Base-by-base conservation (phyloP, 768 basidiomycete genomes). In the Amanita jacksonii region DNA sequence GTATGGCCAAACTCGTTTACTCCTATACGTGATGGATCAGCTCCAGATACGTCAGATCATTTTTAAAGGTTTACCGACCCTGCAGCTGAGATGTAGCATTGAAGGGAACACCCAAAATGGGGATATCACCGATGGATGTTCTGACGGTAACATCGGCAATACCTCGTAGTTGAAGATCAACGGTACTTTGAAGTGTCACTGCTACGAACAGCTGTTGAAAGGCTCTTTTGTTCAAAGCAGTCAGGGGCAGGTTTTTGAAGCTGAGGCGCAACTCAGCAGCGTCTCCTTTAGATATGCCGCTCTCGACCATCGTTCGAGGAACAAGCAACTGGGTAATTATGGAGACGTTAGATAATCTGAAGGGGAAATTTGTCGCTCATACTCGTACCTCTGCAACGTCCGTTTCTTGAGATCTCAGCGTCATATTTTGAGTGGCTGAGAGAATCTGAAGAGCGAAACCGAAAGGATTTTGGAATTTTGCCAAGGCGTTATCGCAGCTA, bases 381-480 rank as follows among this genome's bases (percentile, higher is more conserved):
- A n/a, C n/a, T n/a, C 66, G 44, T 55, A 81, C 79, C 58, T 69
- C 58, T 20, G 80, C 80, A 28, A 74, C 66, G 45, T 76, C 61
- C 20, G 63, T 55, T 4, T 78, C 77, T 16, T 64, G 63, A 4
- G 61, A 61, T 13, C 61, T 64, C 36, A 86, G 58, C 37, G 66
- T 65, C 49, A 85, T 72, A 18, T 70, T 68, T 52, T 83, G 68
- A 1, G 69, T 67, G 2, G 76, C 63, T 49, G 73, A 65, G 8
- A 77, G 57, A 18, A 82, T 78, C 52, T 84, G 80, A 42, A 85
- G 56, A 8, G 77, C 74, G 61, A 86, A 86, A 3, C 83, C 83
- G 55, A 85, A 85, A 1, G 84, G 83, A 59, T 85, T 86, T 58
- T 73, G 74, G 57, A 80, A 82, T 49, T 67, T 61, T 12, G 76